phyloP scores from a whole-genome alignment of 163 green algal genomes.

The Picocystis sp. region DNA sequence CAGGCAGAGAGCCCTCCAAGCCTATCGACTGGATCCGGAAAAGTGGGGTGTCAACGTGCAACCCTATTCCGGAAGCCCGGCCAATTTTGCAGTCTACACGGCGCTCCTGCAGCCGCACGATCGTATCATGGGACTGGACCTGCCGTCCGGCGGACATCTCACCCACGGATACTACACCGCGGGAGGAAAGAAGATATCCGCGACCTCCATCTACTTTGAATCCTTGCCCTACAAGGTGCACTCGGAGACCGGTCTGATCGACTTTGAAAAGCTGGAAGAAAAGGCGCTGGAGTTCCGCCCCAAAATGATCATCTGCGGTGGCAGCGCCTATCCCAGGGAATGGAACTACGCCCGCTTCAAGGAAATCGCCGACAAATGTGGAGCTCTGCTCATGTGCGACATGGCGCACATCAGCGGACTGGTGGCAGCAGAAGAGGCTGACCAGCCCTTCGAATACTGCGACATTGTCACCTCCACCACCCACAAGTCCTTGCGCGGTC shows the following conservation, averaged over 20 bases:
- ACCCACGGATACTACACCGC: constrained; percentile 79
- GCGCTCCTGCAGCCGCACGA: constrained; percentile 64
- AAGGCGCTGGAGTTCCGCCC: constrained; percentile 66
- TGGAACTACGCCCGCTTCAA: constrained; percentile 65
- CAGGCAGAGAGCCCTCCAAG: constrained; percentile 52
- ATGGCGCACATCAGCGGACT: constrained; percentile 73
- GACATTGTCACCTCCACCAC: constrained; percentile 76
- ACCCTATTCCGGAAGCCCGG: constrained; percentile 61
- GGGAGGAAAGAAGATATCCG: constrained; percentile 40
- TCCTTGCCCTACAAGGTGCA: constrained; percentile 92
- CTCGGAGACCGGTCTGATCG: constrained; percentile 53
- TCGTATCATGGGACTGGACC: constrained; percentile 72
- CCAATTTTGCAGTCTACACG: constrained; percentile 84
- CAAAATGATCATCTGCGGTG: constrained; percentile 67
- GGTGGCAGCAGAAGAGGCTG: constrained; percentile 43
- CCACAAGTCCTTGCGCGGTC: constrained; percentile 70
- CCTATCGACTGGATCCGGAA: constrained; percentile 41
- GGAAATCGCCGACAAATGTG: constrained; percentile 47
- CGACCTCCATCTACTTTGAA: constrained; percentile 61
- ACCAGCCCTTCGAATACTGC: constrained; percentile 54
- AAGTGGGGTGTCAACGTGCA: constrained; percentile 77
- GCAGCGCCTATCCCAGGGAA: constrained; percentile 58
- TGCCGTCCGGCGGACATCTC: constrained; percentile 63
- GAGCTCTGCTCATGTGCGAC: constrained; percentile 59
- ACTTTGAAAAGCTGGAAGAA: constrained; percentile 69